Evolutionary conservation across 2,329 filamentous ascomycete species (phyloP).

Genomic region (Aspergillus glaucus): DNA sequence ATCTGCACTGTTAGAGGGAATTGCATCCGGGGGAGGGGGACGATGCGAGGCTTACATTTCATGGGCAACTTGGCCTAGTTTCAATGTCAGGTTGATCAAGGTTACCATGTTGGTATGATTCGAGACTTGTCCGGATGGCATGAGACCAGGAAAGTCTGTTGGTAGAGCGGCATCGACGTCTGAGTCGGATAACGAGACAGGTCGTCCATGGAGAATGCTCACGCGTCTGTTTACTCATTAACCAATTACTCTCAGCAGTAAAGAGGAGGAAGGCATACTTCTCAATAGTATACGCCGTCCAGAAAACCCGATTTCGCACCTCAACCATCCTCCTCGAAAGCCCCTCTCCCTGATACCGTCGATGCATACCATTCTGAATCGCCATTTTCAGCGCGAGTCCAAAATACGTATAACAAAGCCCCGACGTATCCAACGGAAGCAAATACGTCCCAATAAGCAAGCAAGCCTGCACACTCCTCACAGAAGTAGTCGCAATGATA

Average conservation of each 20-base stretch:
- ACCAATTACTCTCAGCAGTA: neutral
- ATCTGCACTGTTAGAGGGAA: slow-evolving; percentile 17
- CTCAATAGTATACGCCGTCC: slow-evolving; percentile 53
- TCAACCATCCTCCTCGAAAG: slow-evolving; percentile 46
- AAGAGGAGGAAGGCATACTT: slow-evolving; percentile 32
- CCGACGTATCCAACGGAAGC: slow-evolving; percentile 51
- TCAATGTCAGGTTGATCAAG: slow-evolving; percentile 39
- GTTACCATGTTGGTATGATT: slow-evolving; percentile 46
- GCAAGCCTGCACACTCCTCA: slow-evolving; percentile 55
- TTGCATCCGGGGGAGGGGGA: too few species aligned
- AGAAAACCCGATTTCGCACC: slow-evolving; percentile 52
- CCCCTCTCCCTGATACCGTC: slow-evolving; percentile 44
- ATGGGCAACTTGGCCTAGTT: slow-evolving; percentile 34
- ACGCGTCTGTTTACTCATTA: slow-evolving; percentile 39
- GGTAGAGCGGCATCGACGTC: slow-evolving; percentile 53
- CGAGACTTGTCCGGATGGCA: slow-evolving; percentile 34
- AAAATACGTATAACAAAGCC: slow-evolving; percentile 52
- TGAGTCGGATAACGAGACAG: slow-evolving; percentile 47
- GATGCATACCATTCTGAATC: slow-evolving; percentile 57
- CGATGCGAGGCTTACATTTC: slow-evolving; percentile 21
- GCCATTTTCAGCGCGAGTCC: slow-evolving; percentile 52
- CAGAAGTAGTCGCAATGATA: slow-evolving; percentile 50
- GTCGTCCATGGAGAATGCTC: slow-evolving; percentile 51
- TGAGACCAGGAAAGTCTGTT: slow-evolving; percentile 41
- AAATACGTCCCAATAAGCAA: slow-evolving; percentile 52